Evolutionary conservation across 2,329 filamentous ascomycete genomes (phyloP).

Genomic region (Mycosphaerella arachidis): DNA sequence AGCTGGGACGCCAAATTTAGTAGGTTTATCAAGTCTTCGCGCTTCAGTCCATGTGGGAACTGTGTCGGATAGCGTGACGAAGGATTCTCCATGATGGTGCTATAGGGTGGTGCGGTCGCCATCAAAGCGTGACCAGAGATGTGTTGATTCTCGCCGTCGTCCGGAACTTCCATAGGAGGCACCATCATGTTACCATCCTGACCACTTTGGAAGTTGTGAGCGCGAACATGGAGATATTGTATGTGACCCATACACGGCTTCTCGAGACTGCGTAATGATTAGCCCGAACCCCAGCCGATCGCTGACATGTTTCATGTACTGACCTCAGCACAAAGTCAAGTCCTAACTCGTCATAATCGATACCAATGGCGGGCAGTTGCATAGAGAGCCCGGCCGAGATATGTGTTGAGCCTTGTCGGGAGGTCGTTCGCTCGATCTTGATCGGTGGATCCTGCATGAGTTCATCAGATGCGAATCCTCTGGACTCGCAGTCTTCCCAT

Average conservation of each 20-base stretch:
- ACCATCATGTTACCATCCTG: constrained; percentile 7
- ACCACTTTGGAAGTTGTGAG: constrained; percentile 19
- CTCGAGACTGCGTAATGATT: constrained; percentile 15
- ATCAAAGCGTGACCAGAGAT: constrained; percentile 24
- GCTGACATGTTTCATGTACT: background rate
- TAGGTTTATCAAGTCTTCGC: constrained; percentile 17
- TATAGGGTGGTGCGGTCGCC: constrained; percentile 17
- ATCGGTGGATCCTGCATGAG: constrained; percentile 8
- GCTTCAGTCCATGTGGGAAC: constrained; percentile 13
- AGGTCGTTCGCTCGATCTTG: background rate
- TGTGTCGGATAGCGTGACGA: constrained; percentile 11
- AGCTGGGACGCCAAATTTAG: constrained; percentile 18
- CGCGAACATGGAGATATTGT: constrained; percentile 22
- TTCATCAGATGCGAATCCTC: constrained; percentile 19
- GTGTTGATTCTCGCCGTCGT: constrained; percentile 22
- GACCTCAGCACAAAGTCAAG: constrained; percentile 22
- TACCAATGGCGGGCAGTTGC: constrained; percentile 7
- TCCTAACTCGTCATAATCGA: constrained; percentile 22
- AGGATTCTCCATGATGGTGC: constrained; percentile 15
- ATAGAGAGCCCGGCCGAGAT: constrained; percentile 1
- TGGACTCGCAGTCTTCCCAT: constrained; percentile 15
- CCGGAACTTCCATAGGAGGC: constrained; percentile 16
- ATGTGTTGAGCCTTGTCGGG: background rate
- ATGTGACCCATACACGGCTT: constrained; percentile 22
- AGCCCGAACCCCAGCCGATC: background rate